Base-by-base conservation (phyloP, 129 eudicot genomes). In the Artemisia argyi region DNA sequence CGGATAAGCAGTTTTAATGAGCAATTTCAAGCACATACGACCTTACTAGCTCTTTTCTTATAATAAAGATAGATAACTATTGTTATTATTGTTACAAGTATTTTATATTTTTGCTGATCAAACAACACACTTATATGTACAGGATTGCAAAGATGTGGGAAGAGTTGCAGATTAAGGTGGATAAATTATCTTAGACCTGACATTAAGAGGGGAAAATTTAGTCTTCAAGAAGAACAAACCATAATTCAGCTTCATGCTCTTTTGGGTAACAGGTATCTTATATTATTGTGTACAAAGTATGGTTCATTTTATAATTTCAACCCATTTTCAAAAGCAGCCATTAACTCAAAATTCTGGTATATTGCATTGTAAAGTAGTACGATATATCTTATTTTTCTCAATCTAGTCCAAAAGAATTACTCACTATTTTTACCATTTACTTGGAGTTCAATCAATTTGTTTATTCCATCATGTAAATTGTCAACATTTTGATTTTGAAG, bases 211-310 rank as follows among this genome's bases (percentile, higher is more conserved):
- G 98, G 98, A 15, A 92, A 92, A 73, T 89, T 92, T 83, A 92
- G 85, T 71, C 72, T 79, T 78, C 90, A 92, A 71, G 98, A 92
- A 76, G 98, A 92, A 72, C 96, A 92, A 51, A 92, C 96, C 76
- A 92, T 92, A 64, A 92, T 92, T 82, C 98, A 92, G 76, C 98
- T 92, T 63, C 98, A 92, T 87, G 98, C 98, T 70, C 98, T 92
- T 56, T 71, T 92, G 75, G 98, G 98, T 52, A 92, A 92, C 85
- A 87, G 96, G 98, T 92, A 77, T 35, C 12, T 52, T 18, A 52
- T 59, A n/a, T 32, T 51, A 42, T 53, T 44, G 57, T 13, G 2
- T n/a, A 66, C 3, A 57, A 28, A 10, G 14, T 4, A 42, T 28
- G 50, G 5, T 54, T 20, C 56, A 3, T 51, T 14, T 15, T 4